phyloP scores from a whole-genome alignment of 2,329 filamentous ascomycete species.

The Ramularia endophylla region DNA sequence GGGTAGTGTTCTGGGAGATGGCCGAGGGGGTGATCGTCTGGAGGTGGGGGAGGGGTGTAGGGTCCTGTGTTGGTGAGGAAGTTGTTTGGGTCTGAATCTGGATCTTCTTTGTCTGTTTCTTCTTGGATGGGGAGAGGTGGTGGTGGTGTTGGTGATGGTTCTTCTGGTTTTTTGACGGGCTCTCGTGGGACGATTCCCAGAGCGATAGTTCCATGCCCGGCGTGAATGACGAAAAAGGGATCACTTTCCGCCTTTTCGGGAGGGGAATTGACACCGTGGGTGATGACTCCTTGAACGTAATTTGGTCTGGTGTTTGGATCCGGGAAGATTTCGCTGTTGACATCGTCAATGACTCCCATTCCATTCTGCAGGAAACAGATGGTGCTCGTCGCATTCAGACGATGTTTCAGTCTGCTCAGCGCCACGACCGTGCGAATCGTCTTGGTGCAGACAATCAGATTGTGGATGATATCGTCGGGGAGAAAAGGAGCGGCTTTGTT shows the following conservation, averaged over 20 bases:
- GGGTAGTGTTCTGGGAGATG: constrained; percentile 28
- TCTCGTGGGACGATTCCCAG: constrained; percentile 47
- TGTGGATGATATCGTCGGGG: constrained; percentile 51
- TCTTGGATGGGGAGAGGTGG: background rate
- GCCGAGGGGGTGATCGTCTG: background rate
- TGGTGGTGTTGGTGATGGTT: constrained; percentile 4
- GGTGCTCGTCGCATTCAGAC: constrained; percentile 62
- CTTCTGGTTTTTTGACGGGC: constrained; percentile 16
- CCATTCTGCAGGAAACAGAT: constrained; percentile 75
- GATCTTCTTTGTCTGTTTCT: background rate
- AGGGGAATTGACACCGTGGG: constrained; percentile 49
- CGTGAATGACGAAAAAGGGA: constrained; percentile 51
- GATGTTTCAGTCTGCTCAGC: constrained; percentile 58
- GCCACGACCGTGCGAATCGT: constrained; percentile 61
- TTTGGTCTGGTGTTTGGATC: constrained; percentile 60
- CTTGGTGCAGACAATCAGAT: constrained; percentile 76
- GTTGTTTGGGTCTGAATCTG: background rate
- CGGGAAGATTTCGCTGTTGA: constrained; percentile 66
- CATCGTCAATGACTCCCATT: constrained; percentile 73
- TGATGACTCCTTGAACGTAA: constrained; percentile 67
- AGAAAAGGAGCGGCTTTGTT: background rate
- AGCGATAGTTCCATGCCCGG: constrained; percentile 53
- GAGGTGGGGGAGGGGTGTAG: background rate
- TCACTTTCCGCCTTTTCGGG: constrained; percentile 29
- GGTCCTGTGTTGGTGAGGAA: background rate